Base-by-base conservation (phyloP, 108 stramenopile species). In the Fragilariopsis cylindrus region DNA sequence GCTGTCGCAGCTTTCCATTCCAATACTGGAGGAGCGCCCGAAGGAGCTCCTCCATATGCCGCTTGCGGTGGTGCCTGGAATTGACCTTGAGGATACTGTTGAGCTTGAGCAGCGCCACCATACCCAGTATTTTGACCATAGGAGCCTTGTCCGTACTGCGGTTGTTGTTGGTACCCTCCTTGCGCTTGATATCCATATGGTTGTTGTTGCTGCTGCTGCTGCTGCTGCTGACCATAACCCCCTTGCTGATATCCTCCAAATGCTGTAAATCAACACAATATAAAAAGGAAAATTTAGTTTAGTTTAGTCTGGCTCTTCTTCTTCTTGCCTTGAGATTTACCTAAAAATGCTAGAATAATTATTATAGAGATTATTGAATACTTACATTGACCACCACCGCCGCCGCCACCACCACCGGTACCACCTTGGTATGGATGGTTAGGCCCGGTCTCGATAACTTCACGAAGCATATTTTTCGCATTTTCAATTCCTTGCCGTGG, bases 381-480 rank as follows among this genome's bases (percentile, higher is more conserved):
- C 45, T 52, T 7, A 40, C 9, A 60, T 60, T 18, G 18, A 60
- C 58, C 16, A 30, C 30, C 30, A 30, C 30, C 30, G 30, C 30
- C 30, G 30, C 30, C 30, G 30, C 82, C 57, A 3, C 82, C 81
- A 65, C 77, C 76, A 65, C 78, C 79, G 52, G 75, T 74, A 71
- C 86, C 90, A 11, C 92, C 92, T 43, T 90, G 90, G 76, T 91
- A 94, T 41, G 94, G 91, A 80, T 95, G 94, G 56, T 91, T 85
- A n/a, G 74, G 94, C 48, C 94, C 94, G 73, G 90, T 69, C 65
- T 95, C 92, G 65, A 95, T 93, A 56, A 95, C 90, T 65, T 95
- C 92, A 42, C 83, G 79, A 6, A 97, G 57, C 92, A 97, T 92
- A 74, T 91, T 84, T 66, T 90, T 91, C 13, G 89, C 96, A 72